Evolutionary conservation across 768 basidiomycete species (phyloP), one percentile per base, ranked within the genome.

Genomic region (Leccinum subtestaceum): DNA sequence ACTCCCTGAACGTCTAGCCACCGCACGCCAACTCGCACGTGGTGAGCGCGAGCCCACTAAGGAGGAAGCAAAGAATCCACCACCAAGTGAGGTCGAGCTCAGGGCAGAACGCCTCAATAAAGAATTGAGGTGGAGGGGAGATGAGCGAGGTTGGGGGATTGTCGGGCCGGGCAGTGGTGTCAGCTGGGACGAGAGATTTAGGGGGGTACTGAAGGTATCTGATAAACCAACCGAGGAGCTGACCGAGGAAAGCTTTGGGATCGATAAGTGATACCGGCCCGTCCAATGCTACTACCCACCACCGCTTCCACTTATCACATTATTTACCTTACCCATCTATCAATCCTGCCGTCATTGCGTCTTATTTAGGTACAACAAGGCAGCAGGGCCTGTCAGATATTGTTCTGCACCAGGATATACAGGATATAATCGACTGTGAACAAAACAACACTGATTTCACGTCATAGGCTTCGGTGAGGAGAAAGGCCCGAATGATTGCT

Each of bases 101-200:
- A 84, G 89, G 48, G 88, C 88, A 40, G 94, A 98, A 75, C 79
- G 96, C 64, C 72, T 94, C 72, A 88, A 89, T 74, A 96, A 95
- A 75, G 96, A 98, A 76, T 72, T 85, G 64, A 79, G 85, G 65
- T 98, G 96, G 96, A 81, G 84, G 48, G 80, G 82, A 21, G 90
- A 95, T 65, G 75, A 89, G 56, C 80, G 80, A 53, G 95, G 91
- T 3, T 98, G 90, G 89, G 79, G 82, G 43, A 83, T 94, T 56
- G 78, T 95, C 56, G 80, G 84, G 56, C 85, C 87, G 3, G 82
- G 84, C 2, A 74, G 74, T 54, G 75, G 76, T 15, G 85, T 90
- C 12, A 79, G 78, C 23, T 98, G 94, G 94, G 89, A 95, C 66
- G 81, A 86, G 59, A 77, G 87, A 59, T 89, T 91, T 65, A 75